Percentiles rank a stretch among this genome's conserved stretches.
Evolutionary conservation across 2,329 filamentous ascomycete genomes (phyloP).

Genomic region (Lachnellula occidentalis): DNA sequence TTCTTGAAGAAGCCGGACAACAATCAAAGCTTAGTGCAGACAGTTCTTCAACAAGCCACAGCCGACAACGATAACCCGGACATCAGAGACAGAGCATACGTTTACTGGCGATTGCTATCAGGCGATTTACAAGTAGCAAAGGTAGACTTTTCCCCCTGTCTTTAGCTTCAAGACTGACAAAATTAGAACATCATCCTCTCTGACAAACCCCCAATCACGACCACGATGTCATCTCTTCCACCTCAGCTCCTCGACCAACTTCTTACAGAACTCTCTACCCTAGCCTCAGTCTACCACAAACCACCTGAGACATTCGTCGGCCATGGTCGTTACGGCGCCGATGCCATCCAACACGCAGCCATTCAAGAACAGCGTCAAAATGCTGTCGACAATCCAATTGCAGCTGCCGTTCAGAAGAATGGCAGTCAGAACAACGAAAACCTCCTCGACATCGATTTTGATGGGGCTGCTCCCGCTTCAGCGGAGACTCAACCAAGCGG

Average conservation of each 20-base stretch:
- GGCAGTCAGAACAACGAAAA: slow-evolving; percentile 80
- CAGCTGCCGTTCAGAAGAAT: slow-evolving; percentile 68
- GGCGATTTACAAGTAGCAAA: slow-evolving; percentile 88
- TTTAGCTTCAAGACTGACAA: slow-evolving; percentile 22
- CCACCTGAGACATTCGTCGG: slow-evolving; percentile 97
- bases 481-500: slow-evolving; percentile 58
- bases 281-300: slow-evolving; percentile 98
- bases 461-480: slow-evolving; percentile 87
- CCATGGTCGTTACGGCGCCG: slow-evolving; percentile 87
- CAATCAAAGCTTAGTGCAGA: slow-evolving; percentile 86
- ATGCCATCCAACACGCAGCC: slow-evolving; percentile 88
- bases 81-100: slow-evolving; percentile 92
- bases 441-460: slow-evolving; percentile 91
- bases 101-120: slow-evolving; percentile 95
- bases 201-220: slow-evolving; percentile 88
- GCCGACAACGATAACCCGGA: slow-evolving; percentile 96
- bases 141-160: slow-evolving; percentile 39
- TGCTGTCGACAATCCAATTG: slow-evolving; percentile 88
- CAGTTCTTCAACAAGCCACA: slow-evolving; percentile 87
- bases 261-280: slow-evolving; percentile 84
- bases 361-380: slow-evolving; percentile 96
- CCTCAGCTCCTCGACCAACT: slow-evolving; percentile 80
- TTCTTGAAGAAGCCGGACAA: slow-evolving; percentile 96
- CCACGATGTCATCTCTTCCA: slow-evolving; percentile 87
- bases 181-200: slow-evolving; percentile 77